phyloP scores from a whole-genome alignment of 202 grass and related monocot genomes.

The Thinopyrum obtusiflorum region DNA sequence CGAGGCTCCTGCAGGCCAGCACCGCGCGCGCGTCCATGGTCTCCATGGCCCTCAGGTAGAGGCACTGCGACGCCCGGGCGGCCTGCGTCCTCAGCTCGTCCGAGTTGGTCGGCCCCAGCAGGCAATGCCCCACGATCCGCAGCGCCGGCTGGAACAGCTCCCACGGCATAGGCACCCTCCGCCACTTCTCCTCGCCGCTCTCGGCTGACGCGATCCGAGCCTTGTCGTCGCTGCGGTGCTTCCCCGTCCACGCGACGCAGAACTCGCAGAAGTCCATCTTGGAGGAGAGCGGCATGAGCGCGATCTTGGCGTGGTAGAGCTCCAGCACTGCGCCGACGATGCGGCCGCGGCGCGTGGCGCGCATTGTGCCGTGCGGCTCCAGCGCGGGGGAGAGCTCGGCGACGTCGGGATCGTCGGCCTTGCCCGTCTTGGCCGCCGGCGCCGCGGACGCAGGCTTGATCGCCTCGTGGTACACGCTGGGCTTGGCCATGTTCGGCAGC shows the following conservation, averaged over 20 bases:
- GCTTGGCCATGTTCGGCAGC: constrained; percentile 55
- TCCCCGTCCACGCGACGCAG: constrained; percentile 56
- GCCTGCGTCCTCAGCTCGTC: constrained; percentile 57
- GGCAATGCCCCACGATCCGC: constrained; percentile 67
- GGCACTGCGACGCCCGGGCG: constrained; percentile 38
- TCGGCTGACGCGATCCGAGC: background rate
- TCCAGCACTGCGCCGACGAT: constrained; percentile 72
- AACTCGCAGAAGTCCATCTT: constrained; percentile 77
- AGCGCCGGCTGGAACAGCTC: constrained; percentile 72
- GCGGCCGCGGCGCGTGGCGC: constrained; percentile 53
- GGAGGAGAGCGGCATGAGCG: constrained; percentile 61
- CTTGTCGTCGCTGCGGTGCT: constrained; percentile 20
- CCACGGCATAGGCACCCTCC: constrained; percentile 61
- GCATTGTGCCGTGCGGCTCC: constrained; percentile 64
- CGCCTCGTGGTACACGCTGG: constrained; percentile 66
- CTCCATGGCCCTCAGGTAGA: constrained; percentile 59
- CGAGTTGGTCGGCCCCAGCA: constrained; percentile 42
- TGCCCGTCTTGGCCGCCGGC: constrained; percentile 26
- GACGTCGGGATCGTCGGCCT: constrained; percentile 30
- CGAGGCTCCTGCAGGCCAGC: constrained; percentile 59
- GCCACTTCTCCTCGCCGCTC: constrained; percentile 33
- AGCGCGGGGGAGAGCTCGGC: constrained; percentile 56
- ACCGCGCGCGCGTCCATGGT: constrained; percentile 49
- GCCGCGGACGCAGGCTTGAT: constrained; percentile 12
- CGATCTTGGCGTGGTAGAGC: constrained; percentile 69